These are phyloP conservation scores for Mimosa bimucronata DNA, from an alignment of 306 rosid species.

Conservation along the genomic window DNA sequence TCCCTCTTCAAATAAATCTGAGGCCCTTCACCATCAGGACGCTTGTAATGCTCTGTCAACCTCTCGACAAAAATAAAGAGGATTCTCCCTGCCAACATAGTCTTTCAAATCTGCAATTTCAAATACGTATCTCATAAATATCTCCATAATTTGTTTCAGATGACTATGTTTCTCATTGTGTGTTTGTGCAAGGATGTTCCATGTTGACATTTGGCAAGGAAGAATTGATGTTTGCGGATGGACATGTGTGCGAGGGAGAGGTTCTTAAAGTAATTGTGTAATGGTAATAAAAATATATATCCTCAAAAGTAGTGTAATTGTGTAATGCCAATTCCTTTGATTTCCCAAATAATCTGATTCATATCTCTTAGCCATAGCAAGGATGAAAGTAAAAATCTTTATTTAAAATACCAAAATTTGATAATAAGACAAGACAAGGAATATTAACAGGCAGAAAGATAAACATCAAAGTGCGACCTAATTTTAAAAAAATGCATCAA, in stretches of 20 bases:
- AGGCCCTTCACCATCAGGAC: slow-evolving; percentile 89
- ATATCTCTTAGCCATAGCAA: neutral
- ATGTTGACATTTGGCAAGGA: neutral
- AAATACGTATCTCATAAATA: slow-evolving; percentile 35
- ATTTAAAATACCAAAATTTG: neutral
- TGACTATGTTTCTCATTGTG: neutral
- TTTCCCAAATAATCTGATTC: neutral
- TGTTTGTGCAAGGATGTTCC: neutral
- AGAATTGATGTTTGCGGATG: neutral
- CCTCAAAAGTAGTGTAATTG: neutral
- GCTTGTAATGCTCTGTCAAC: slow-evolving; percentile 83
- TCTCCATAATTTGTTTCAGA: slow-evolving; percentile 13
- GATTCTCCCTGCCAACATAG: slow-evolving; percentile 97
- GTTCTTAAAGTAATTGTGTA: neutral
- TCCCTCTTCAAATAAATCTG: slow-evolving; percentile 89
- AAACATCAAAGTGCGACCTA: slow-evolving; percentile 6
- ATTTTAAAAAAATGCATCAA: neutral
- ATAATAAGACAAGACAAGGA: neutral
- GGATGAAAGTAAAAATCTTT: neutral
- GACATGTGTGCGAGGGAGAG: neutral
- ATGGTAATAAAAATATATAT: neutral
- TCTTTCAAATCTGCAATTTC: slow-evolving; percentile 78
- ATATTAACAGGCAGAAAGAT: slow-evolving; percentile 12
- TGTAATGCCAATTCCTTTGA: neutral
- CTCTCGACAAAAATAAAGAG: slow-evolving; percentile 94